Percentiles rank a stretch among this genome's conserved stretches.
Evolutionary conservation across 306 rosid species (phyloP).

Genomic region (Cicer pinnatifidum): DNA sequence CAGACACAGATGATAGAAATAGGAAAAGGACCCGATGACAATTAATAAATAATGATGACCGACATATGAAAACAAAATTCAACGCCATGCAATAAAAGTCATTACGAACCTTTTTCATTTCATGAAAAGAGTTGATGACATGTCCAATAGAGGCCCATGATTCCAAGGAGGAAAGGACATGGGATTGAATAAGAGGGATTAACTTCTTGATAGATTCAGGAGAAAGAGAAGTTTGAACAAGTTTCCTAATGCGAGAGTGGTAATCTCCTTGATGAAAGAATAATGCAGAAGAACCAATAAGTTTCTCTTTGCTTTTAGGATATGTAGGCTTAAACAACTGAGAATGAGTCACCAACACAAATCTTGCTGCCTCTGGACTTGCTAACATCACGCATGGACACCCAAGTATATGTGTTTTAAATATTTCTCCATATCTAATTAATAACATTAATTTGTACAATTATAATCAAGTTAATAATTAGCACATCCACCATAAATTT

Average conservation of each 20-base stretch:
- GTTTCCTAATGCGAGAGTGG: conserved; percentile 67
- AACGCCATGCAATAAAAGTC: conserved; percentile 36
- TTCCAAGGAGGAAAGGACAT: conserved; percentile 62
- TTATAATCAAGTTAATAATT: background rate
- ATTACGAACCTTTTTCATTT: conserved; percentile 73
- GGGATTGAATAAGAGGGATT: conserved; percentile 54
- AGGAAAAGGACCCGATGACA: conserved; percentile 42
- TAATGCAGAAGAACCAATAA: conserved; percentile 88
- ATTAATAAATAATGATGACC: conserved; percentile 39
- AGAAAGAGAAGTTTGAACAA: conserved; percentile 67
- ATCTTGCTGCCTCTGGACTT: conserved; percentile 79
- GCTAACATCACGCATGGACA: conserved; percentile 85
- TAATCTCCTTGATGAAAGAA: conserved; percentile 88
- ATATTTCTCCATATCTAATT: conserved; percentile 80
- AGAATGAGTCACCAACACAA: conserved; percentile 79
- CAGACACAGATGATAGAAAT: no score
- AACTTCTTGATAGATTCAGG: conserved; percentile 58
- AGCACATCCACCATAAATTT: background rate
- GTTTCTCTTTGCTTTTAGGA: conserved; percentile 85
- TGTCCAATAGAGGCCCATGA: conserved; percentile 62
- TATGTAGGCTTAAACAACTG: conserved; percentile 84
- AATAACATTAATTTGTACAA: background rate
- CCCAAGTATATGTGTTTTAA: conserved; percentile 75
- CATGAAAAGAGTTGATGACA: conserved; percentile 58
- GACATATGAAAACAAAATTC: conserved; percentile 45